Base-by-base conservation (phyloP, 1,284 basidiomycete species). In the Limonomyces culmigenus region DNA sequence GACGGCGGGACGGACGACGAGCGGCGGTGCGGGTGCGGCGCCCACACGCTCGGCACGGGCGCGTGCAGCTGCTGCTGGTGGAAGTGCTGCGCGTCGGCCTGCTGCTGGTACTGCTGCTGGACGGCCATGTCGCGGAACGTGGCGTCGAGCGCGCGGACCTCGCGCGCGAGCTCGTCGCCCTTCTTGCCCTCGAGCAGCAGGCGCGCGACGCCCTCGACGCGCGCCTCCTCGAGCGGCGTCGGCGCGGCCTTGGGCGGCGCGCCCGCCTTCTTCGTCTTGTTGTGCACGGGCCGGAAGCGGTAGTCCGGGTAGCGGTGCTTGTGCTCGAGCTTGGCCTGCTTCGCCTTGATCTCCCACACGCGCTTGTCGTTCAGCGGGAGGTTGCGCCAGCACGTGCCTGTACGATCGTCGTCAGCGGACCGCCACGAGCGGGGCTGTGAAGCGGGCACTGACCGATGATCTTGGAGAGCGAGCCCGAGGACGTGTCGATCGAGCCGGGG, bases 401-500 rank as follows among this genome's bases (percentile, higher is more conserved):
- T 8, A n/a, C n/a, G n/a, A n/a, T n/a, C n/a, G n/a, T n/a, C n/a
- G n/a, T n/a, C n/a, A n/a, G 17, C n/a, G n/a, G n/a, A n/a, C n/a
- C n/a, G n/a, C n/a, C n/a, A n/a, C n/a, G n/a, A n/a, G n/a, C n/a
- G n/a, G n/a, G n/a, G n/a, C n/a, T 25, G 25, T 30, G 15, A 13
- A 37, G 15, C 18, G n/a, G 25, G n/a, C 18, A 47, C 55, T 38
- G 34, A 58, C 57, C 58, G 40, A 58, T 55, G 44, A 60, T 60
- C 47, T 59, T 54, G 34, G 55, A 74, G 11, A 81, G 51, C 27
- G 79, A 80, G 20, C 76, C 75, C 49, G 89, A 83, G 45, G 83
- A 79, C 3, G 78, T 77, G 59, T 89, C 81, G 39, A 91, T 80
- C 5, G 73, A 72, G 0, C 80, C 74, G 0, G 86, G 85, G 18